Evolutionary conservation across 441 rosid species (phyloP), one percentile per base, ranked within the genome.

Genomic region (Pelargonium citronellum): DNA sequence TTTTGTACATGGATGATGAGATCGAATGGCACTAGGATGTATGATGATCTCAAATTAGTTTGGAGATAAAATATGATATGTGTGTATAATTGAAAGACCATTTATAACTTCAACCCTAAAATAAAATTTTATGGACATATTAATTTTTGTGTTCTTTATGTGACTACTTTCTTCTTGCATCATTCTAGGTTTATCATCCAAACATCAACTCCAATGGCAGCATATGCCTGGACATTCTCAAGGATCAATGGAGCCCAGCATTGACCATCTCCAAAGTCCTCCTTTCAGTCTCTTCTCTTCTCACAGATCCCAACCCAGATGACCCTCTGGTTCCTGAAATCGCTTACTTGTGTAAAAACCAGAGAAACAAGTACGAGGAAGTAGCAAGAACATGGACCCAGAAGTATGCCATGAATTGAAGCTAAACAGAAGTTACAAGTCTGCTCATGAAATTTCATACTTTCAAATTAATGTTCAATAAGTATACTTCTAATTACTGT

Each of bases 161-260:
- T 51, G 17, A 51, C 57, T 16, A 51, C 62, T 72, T 81, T 71
- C 80, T 81, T 74, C 5, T 60, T 5, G 0, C 30, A 5, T 19
- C 11, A 9, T 22, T 22, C 16, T 62, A 62, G 39, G 66, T 62
- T 62, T 62, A 62, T 62, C 66, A 62, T 62, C 66, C 66, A 11
- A 62, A 62, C 66, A 62, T 62, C 16, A 62, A 62, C 66, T 62
- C 66, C 66, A 62, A 62, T 27, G 66, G 66, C 66, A 62, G 66
- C 66, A 62, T 62, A 9, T 62, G 66, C 41, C 66, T 62, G 6
- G 66, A 62, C 66, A 62, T 62, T 24, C 66, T 62, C 37, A 62
- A 62, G 41, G 66, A 62, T 22, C 39, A 62, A 13, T 62, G 66
- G 66, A 62, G 66, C 66, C 66, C 66, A 12, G 66, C 66, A 27